Evolutionary conservation across 2,329 filamentous ascomycete genomes (phyloP), one percentile per base, ranked within the genome.

Genomic region (Huntiella savannae): DNA sequence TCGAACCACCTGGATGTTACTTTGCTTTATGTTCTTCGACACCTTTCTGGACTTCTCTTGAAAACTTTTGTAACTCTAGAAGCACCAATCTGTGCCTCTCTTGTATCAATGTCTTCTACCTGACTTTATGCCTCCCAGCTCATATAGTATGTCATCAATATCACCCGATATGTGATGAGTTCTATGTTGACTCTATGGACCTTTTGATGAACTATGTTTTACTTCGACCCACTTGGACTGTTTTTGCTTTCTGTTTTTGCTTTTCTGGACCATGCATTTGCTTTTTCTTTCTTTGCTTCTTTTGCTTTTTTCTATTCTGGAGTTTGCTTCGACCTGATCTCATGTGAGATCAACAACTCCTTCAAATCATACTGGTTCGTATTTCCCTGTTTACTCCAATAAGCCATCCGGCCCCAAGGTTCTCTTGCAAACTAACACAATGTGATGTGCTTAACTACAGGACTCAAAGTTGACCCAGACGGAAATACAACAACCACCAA

Each of bases 331-430:
- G 4, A 13, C 40, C 17, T 13, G 13, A 33, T 40, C 40, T 49
- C 48, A 49, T 45, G 43, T 32, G 40, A 36, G 45, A 45, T 35
- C 32, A 32, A 28, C 13, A 6, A 4, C 33, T 36, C 33, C 35
- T 33, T 39, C 40, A 43, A 43, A 41, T 36, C 40, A 46, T 12
- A 49, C 48, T 43, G 48, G 48, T 49, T 49, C 35, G 48, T 49
- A 49, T 46, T 12, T 17, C 16, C 33, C 17, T 28, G 16, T 28
- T 28, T 13, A 22, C n/a, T 35, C 28, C 17, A 16, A 16, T 5
- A 10, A 38, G 39, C 39, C 12, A 15, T 3, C 39, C 6, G 28
- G 17, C 8, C 13, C 12, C 10, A 22, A 36, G 37, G 22, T 28
- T 28, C 13, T 12, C 16, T 15, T 45, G 37, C 40, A 37, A 39